Base-by-base conservation (phyloP, 768 basidiomycete species). In the Lactarius vividus region DNA sequence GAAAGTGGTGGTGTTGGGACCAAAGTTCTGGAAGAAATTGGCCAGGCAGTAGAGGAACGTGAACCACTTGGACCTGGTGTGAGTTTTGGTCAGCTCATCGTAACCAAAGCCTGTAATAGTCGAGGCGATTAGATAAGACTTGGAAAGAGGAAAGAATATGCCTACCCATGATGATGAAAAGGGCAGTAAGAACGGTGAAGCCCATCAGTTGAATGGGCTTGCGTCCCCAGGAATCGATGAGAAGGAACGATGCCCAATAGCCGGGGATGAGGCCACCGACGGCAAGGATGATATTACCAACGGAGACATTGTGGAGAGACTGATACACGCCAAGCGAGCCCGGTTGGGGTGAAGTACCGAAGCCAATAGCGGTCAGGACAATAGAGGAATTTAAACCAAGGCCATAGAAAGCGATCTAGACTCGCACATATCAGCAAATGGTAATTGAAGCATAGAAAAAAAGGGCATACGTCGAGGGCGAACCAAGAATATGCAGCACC, bases 11-110 rank as follows among this genome's bases (percentile, higher is more conserved):
- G 83, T 83, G 71, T 92, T 91, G 11, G 88, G 89, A 2, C 90
- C 92, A 68, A 92, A 94, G 77, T 94, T 94, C 79, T 91, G 88
- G 88, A 93, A 92, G 79, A 92, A 92, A 74, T 91, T 89, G 71
- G 91, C 84, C n/a, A 94, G 79, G 74, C 91, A 91, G 79, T 94
- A 94, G 31, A 92, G 83, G 78, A 89, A 88, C 57, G 92, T 86
- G 74, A 94, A 93, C 2, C 81, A 90, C 40, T 85, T 84, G 18
- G 57, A 80, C 23, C 77, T 74, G 2, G 74, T 13, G 2, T 69
- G 4, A 1, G 80, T 82, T 35, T 81, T 79, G 57, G 55, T 86
- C 61, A 87, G 80, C 71, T 78, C 81, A 73, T 88, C 80, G 69
- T 83, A 91, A 18, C 77, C 87, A 74, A 91, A 91, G 68, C 89